Evolutionary conservation across 768 basidiomycete genomes (phyloP), one percentile per base, ranked within the genome.

Genomic region (Termitomyces heimii): DNA sequence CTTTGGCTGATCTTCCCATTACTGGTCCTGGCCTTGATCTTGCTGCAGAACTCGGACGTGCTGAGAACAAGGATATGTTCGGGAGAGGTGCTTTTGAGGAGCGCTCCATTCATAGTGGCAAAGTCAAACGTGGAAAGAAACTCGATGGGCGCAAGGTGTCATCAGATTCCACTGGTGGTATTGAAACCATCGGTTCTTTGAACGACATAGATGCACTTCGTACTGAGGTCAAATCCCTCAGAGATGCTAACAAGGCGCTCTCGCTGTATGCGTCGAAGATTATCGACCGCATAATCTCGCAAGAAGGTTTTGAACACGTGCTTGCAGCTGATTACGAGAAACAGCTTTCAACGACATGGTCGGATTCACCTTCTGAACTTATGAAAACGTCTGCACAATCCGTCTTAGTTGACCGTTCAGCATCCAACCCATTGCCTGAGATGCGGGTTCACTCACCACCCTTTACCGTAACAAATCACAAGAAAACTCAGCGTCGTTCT

Each of bases 181-280:
- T 79, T 49, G 82, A 83, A 52, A 67, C 72, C 5, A 74, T 70
- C 54, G 65, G 67, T 32, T 72, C 80, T 45, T 60, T 73, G 48
- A 84, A 75, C 54, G 89, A 92, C 63, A 70, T 91, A 61, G 86
- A 90, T 43, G 80, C 85, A n/a, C 72, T 98, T 53, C 81, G 88
- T 35, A 81, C 75, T 12, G 96, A 98, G 71, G 87, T 97, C 68
- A 96, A 96, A 71, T 86, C 85, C 31, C 82, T 98, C 71, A 91
- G 89, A 69, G 95, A 97, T 68, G 93, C 93, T 44, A 98, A 97
- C 77, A 96, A 96, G 70, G 95, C 95, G 1, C 76, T 98, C 13
- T 93, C 93, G 18, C 73, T 98, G 40, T 98, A 98, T 67, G 94
- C 95, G 4, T 94, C 92, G 46, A 98, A 98, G 79, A 98, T 98